Conservation (phyloP, 306 rosid genomes). For the Prunus kanzakura region DNA sequence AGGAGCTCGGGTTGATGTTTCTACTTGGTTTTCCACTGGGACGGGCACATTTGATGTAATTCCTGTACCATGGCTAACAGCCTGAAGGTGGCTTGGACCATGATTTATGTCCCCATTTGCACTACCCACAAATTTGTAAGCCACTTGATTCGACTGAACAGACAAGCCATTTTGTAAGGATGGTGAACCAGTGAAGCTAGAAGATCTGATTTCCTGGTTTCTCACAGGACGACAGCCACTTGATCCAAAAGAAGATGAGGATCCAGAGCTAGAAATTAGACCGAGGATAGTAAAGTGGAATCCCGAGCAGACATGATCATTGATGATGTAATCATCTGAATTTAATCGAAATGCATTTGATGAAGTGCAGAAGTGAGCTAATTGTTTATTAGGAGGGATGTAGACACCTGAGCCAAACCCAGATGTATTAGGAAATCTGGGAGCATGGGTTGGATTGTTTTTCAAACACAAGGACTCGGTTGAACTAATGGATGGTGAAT, state of each 20-base stretch:
- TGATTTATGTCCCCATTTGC: not conserved
- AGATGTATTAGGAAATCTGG: too few species aligned
- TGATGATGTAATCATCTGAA: too few species aligned
- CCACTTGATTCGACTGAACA: too few species aligned
- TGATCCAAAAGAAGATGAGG: not conserved
- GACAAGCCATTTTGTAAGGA: not conserved
- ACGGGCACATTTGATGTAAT: not conserved
- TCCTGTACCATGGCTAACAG: not conserved
- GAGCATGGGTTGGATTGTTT: not conserved
- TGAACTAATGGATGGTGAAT: not conserved
- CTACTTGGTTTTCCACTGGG: not conserved
- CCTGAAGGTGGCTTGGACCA: not conserved
- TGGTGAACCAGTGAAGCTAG: not conserved
- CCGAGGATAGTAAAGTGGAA: too few species aligned
- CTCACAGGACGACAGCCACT: not conserved
- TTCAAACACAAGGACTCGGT: not conserved
- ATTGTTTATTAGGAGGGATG: too few species aligned
- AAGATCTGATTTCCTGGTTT: not conserved
- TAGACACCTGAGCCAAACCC: too few species aligned
- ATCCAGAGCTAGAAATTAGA: not conserved
- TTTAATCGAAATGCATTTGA: not conserved
- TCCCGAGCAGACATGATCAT: too few species aligned
- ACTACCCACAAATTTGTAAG: not conserved
- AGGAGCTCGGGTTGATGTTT: not conserved
- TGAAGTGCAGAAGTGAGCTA: not conserved